These are phyloP conservation scores for Mucor circinelloides DNA, from an alignment of 371 early-diverging fungal genomes.

Conservation along the genomic window DNA sequence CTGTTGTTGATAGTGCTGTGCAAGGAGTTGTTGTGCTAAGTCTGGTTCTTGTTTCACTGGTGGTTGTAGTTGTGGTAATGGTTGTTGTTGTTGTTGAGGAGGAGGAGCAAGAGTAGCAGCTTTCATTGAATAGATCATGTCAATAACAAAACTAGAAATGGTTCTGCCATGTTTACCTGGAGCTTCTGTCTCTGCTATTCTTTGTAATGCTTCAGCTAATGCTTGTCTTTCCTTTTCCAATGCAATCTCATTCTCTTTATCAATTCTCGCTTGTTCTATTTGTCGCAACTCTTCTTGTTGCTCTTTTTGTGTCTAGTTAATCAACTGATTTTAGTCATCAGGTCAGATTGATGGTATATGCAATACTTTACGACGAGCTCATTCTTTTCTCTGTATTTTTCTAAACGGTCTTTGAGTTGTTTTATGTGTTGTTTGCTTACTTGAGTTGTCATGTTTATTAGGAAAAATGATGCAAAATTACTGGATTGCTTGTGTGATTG, in stretches of 20 bases:
- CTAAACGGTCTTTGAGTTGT: constrained; percentile 20
- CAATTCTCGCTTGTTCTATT: constrained; percentile 28
- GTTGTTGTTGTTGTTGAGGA: neutral
- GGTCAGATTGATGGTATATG: neutral
- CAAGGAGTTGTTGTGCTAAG: neutral
- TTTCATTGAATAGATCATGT: neutral
- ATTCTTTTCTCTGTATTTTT: constrained; percentile 18
- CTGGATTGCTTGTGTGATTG: too few relatives aligned
- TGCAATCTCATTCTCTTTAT: constrained; percentile 21
- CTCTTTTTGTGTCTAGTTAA: constrained; percentile 55
- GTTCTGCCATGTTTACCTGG: neutral
- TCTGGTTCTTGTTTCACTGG: neutral
- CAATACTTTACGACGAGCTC: constrained; percentile 23
- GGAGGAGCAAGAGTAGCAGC: neutral
- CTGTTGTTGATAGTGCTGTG: neutral
- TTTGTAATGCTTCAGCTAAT: constrained; percentile 16
- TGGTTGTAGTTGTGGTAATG: neutral
- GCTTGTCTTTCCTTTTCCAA: constrained; percentile 24
- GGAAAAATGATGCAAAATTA: neutral
- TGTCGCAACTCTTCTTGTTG: constrained; percentile 32
- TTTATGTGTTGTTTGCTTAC: constrained; percentile 3
- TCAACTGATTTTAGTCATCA: neutral
- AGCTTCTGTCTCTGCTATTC: neutral
- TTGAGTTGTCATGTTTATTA: neutral
- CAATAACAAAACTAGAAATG: neutral